Evolutionary conservation across 768 basidiomycete species (phyloP).

Genomic region (Rhodotorula babjevae): DNA sequence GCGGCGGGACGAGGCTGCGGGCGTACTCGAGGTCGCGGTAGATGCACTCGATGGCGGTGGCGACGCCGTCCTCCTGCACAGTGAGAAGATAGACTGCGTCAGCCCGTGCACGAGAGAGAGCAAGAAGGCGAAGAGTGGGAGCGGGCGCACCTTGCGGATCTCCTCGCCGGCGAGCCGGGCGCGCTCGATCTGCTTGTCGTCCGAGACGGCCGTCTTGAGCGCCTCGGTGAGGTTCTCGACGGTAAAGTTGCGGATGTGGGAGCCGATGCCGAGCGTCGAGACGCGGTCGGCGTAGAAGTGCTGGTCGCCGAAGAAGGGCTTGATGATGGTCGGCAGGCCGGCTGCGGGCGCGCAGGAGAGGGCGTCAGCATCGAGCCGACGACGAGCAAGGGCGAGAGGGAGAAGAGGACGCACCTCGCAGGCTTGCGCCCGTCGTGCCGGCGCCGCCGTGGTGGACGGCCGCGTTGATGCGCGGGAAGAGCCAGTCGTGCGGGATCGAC

Average conservation of each 20-base stretch:
- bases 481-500: constrained; percentile 69
- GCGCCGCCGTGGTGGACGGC: constrained; percentile 98
- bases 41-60: constrained; percentile 86
- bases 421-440: constrained; percentile 89
- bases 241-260: constrained; percentile 79
- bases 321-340: constrained; percentile 90
- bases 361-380: too few species aligned
- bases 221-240: constrained; percentile 73
- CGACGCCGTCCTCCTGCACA: constrained; percentile 83
- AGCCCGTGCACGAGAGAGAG: background rate
- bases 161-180: constrained; percentile 79
- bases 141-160: constrained; percentile 65
- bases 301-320: constrained; percentile 97
- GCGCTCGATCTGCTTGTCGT: constrained; percentile 78
- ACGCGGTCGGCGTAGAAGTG: constrained; percentile 97
- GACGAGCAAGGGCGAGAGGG: background rate
- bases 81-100: background rate
- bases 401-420: constrained; percentile 58
- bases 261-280: constrained; percentile 89
- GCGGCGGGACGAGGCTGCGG: constrained; percentile 21
- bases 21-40: constrained; percentile 96
- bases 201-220: constrained; percentile 72
- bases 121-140: background rate
- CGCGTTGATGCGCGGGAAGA: constrained; percentile 89
- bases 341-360: constrained; percentile 51